phyloP scores from a whole-genome alignment of 2,329 filamentous ascomycete genomes.

The Botryosphaeria dothidea region DNA sequence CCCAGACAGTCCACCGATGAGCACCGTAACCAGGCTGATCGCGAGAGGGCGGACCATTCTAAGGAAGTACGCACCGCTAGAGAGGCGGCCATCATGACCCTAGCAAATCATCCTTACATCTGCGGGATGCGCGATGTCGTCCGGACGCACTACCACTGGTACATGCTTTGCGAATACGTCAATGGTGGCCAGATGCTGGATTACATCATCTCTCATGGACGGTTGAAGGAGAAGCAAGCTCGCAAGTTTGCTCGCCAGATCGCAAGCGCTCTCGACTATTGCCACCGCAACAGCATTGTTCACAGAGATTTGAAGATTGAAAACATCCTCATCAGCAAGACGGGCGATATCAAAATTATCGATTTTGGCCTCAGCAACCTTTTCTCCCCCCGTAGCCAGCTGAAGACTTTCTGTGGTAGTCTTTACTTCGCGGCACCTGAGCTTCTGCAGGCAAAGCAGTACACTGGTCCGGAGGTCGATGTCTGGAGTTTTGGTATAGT shows the following conservation, averaged over 20 bases:
- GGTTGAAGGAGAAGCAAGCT: conserved; percentile 96
- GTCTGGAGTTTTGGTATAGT: conserved; percentile 99
- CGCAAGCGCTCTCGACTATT: conserved; percentile 94
- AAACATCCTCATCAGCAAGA: conserved; percentile 99
- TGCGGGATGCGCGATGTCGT: conserved; percentile 95
- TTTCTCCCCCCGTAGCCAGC: conserved; percentile 78
- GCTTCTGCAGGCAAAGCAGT: conserved; percentile 87
- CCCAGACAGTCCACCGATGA: conserved; percentile 88
- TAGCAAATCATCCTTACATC: conserved; percentile 92
- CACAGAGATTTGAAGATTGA: conserved; percentile 98
- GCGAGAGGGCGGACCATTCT: conserved; percentile 89
- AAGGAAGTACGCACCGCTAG: conserved; percentile 94
- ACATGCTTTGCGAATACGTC: conserved; percentile 99
- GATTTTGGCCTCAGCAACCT: conserved; percentile 97
- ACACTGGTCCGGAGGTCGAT: conserved; percentile 95
- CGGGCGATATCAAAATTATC: conserved; percentile 98
- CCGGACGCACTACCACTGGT: conserved; percentile 97
- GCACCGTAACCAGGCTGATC: conserved; percentile 68
- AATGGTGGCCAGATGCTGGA: conserved; percentile 99
- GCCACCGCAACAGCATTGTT: conserved; percentile 96
- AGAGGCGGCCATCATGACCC: conserved; percentile 93
- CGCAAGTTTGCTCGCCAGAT: conserved; percentile 98
- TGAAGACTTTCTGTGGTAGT: conserved; percentile 97
- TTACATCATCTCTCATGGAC: conserved; percentile 98
- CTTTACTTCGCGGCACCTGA: conserved; percentile 97